Conservation (phyloP, 2,329 filamentous ascomycete genomes). For the Monosporascus ibericus region DNA sequence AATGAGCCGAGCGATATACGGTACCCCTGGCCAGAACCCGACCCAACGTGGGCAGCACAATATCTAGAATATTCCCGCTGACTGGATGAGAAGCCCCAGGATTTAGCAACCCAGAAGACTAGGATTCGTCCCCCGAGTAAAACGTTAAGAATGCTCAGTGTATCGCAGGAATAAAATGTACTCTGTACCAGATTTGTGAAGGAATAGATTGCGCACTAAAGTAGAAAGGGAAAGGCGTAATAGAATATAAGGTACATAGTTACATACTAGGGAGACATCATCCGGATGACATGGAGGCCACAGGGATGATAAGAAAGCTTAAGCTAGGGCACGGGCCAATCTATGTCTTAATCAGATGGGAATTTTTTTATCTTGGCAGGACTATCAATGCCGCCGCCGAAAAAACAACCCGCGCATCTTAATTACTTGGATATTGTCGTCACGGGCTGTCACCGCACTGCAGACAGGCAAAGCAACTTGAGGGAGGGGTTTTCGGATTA, state of each 20-base stretch:
- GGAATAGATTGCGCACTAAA: neutral
- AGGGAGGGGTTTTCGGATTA: neutral
- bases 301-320: too few species aligned
- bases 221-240: neutral
- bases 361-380: conserved; percentile 3
- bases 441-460: too few species aligned
- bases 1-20: neutral
- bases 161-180: neutral
- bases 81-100: too few species aligned
- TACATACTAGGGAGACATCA: neutral
- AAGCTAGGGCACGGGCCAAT: neutral
- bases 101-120: too few species aligned
- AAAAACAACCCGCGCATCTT: neutral
- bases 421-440: neutral
- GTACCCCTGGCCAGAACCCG: neutral
- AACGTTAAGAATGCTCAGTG: neutral
- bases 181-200: neutral
- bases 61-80: too few species aligned
- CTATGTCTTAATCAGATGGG: neutral
- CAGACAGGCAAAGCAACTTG: neutral
- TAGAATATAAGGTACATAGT: neutral
- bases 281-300: too few species aligned
- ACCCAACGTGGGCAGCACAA: too few species aligned
- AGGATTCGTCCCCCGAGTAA: too few species aligned
- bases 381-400: neutral